A percentile compares a stretch with the other conserved stretches of the same genome.
Evolutionary conservation across 176 grass and related monocot species (phyloP).

Genomic region (Poa pratensis): DNA sequence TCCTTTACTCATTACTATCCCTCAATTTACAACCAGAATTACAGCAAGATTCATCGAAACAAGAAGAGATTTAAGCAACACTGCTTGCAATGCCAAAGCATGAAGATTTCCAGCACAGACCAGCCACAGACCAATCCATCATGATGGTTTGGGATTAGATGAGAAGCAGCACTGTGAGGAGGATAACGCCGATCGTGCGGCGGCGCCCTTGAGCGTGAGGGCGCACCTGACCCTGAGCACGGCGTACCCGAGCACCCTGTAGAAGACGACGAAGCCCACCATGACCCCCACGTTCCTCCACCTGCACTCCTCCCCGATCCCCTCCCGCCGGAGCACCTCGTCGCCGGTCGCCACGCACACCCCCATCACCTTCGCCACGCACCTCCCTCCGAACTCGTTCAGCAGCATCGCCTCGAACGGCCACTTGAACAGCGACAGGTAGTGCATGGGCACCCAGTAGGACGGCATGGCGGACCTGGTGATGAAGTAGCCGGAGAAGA

Average conservation of each 20-base stretch:
- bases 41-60: background rate
- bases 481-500: constrained; percentile 95
- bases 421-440: constrained; percentile 82
- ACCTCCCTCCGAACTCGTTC: constrained; percentile 72
- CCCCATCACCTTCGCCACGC: constrained; percentile 53
- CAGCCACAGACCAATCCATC: background rate
- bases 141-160: background rate
- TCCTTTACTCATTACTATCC: background rate
- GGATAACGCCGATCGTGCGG: background rate
- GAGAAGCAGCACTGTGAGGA: background rate
- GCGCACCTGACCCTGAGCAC: constrained; percentile 62
- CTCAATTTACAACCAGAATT: constrained; percentile 2
- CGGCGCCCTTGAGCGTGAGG: constrained; percentile 42
- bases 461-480: constrained; percentile 63
- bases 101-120: background rate
- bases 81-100: background rate
- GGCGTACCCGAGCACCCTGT: constrained; percentile 64
- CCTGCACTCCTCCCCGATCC: constrained; percentile 57
- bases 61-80: background rate
- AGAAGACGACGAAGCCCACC: constrained; percentile 63
- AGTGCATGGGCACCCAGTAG: constrained; percentile 89
- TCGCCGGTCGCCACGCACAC: constrained; percentile 64
- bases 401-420: constrained; percentile 80
- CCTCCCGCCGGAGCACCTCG: constrained; percentile 67
- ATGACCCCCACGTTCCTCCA: constrained; percentile 78